A percentile compares a stretch with the other conserved stretches of the same genome.
Conservation (phyloP, 345 rosid species). For the Kandelia obovata region DNA sequence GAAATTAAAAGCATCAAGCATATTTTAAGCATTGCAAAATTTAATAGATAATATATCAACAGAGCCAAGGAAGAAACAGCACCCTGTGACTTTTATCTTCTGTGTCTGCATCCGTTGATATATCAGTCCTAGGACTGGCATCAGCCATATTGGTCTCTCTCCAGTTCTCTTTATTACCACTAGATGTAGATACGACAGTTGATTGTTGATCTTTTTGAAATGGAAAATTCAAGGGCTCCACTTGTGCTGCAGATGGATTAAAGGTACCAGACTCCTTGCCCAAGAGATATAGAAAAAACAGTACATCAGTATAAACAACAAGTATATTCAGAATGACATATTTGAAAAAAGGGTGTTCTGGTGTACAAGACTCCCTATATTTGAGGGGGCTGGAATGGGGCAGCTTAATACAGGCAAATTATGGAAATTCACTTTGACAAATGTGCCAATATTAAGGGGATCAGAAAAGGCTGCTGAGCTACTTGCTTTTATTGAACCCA, state of each 20-base stretch:
- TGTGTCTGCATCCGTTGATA: conserved; percentile 84
- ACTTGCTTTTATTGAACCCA: conserved; percentile 30
- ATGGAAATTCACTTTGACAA: conserved; percentile 29
- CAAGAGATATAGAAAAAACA: neutral
- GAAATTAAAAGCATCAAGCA: neutral
- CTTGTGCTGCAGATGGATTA: conserved; percentile 22
- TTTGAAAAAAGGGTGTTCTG: too few species aligned
- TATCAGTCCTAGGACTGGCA: conserved; percentile 85
- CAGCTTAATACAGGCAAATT: neutral
- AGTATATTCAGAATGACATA: neutral
- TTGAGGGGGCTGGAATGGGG: too few species aligned
- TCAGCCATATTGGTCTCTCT: conserved; percentile 74
- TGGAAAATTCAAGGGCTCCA: conserved; percentile 29
- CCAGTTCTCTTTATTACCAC: conserved; percentile 43
- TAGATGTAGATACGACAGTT: conserved; percentile 34
- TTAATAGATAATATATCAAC: neutral
- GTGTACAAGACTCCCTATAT: too few species aligned
- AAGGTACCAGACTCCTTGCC: conserved; percentile 22
- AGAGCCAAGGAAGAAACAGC: conserved; percentile 17
- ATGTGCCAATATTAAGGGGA: conserved; percentile 16
- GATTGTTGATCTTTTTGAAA: conserved; percentile 37
- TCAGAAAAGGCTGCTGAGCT: conserved; percentile 22
- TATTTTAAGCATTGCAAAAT: neutral
- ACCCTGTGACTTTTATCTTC: conserved; percentile 89
- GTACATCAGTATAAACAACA: conserved; percentile 6